Conservation (phyloP, 192 early-diverging fungal species). For the Chytriomyces hyalinus region DNA sequence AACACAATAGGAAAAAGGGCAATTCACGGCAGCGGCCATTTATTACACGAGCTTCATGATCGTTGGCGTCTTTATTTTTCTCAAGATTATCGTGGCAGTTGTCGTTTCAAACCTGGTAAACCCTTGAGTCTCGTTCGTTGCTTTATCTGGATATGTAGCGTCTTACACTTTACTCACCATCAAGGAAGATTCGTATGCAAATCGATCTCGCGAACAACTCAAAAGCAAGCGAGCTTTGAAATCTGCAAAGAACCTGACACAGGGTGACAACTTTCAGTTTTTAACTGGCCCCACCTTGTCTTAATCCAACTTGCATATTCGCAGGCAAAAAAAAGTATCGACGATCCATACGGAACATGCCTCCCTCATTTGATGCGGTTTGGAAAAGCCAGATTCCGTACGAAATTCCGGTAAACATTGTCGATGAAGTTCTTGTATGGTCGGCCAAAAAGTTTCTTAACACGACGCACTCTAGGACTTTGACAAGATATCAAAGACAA, state of each 20-base stretch:
- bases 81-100: slow-evolving; percentile 54
- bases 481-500: slow-evolving; percentile 50
- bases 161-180: background rate
- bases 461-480: slow-evolving; percentile 34
- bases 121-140: too few species aligned
- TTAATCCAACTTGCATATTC: too few species aligned
- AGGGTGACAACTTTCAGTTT: background rate
- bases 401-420: slow-evolving; percentile 45
- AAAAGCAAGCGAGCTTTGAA: slow-evolving; percentile 40
- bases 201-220: slow-evolving; percentile 34
- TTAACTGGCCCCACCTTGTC: too few species aligned
- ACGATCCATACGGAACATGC: slow-evolving; percentile 30
- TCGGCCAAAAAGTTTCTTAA: background rate
- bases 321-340: slow-evolving; percentile 37
- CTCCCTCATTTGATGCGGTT: slow-evolving; percentile 24
- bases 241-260: slow-evolving; percentile 17
- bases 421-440: background rate
- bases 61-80: slow-evolving; percentile 48
- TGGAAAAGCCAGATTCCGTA: slow-evolving; percentile 53
- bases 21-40: slow-evolving; percentile 44
- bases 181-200: slow-evolving; percentile 38
- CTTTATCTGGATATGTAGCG: too few species aligned
- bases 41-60: slow-evolving; percentile 48
- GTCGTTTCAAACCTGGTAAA: slow-evolving; percentile 53
- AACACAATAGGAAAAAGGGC: slow-evolving; percentile 25